Evolutionary conservation across 1,284 basidiomycete species (phyloP).

Genomic region (Pisolithus thermaeus): DNA sequence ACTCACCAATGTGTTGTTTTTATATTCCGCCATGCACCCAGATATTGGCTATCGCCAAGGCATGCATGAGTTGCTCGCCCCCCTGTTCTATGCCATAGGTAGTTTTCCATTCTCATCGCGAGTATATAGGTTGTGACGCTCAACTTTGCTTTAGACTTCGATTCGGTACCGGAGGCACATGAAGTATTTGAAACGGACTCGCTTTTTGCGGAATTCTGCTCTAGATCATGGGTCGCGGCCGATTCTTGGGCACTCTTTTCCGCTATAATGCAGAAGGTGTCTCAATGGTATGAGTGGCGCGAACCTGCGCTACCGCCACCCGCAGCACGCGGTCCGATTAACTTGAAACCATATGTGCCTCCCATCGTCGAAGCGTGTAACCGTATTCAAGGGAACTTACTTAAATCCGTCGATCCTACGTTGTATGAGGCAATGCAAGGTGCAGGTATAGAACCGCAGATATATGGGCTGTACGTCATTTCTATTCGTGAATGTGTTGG

Average conservation of each 20-base stretch:
- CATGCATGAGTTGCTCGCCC: constrained; percentile 92
- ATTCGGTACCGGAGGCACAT: constrained; percentile 51
- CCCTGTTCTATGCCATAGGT: constrained; percentile 68
- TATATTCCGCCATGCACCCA: constrained; percentile 72
- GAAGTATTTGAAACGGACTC: constrained; percentile 24
- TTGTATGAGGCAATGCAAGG: constrained; percentile 71
- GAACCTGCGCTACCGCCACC: constrained; percentile 40
- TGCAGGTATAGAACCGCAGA: constrained; percentile 85
- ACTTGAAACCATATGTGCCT: constrained; percentile 58
- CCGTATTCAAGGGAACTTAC: constrained; percentile 65
- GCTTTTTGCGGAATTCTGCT: constrained; percentile 54
- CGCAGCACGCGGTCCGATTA: constrained; percentile 41
- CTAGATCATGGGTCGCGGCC: constrained; percentile 65
- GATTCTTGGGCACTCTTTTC: constrained; percentile 83
- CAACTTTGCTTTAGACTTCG: constrained; percentile 49
- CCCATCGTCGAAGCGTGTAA: constrained; percentile 82
- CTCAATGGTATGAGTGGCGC: constrained; percentile 88
- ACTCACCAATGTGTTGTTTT: constrained; percentile 79
- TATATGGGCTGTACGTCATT: constrained; percentile 77
- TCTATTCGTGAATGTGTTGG: constrained; percentile 2
- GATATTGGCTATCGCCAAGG: constrained; percentile 89
- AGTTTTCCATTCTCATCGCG: constrained; percentile 16
- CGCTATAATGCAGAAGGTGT: constrained; percentile 70
- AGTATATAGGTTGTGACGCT: constrained; percentile 13
- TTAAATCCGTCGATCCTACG: constrained; percentile 78